A percentile compares a stretch with the other conserved stretches of the same genome.
These are phyloP conservation scores for Dispira parvispora DNA, from an alignment of 192 early-diverging fungal species.

Conservation along the genomic window DNA sequence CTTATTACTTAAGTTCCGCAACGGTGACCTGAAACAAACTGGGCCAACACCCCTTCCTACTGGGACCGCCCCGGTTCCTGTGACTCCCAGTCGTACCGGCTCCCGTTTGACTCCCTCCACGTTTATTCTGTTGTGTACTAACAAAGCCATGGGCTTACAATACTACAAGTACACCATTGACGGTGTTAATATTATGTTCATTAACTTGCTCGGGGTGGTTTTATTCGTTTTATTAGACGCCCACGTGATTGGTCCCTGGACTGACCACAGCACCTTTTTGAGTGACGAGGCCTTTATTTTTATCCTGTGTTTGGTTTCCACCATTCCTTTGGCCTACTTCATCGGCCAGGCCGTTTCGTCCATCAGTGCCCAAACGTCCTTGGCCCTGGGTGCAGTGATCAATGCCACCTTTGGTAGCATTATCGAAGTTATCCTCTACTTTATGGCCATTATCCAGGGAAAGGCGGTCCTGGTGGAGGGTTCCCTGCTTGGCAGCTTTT, in stretches of 20 bases:
- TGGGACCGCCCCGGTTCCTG: conserved; percentile 15
- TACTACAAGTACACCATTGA: conserved; percentile 96
- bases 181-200: conserved; percentile 92
- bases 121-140: conserved; percentile 67
- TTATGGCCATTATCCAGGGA: conserved; percentile 72
- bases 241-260: conserved; percentile 42
- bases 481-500: conserved; percentile 76
- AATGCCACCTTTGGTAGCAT: conserved; percentile 97
- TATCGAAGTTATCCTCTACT: conserved; percentile 89
- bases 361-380: conserved; percentile 84
- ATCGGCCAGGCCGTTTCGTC: conserved; percentile 95
- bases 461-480: conserved; percentile 81
- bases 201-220: conserved; percentile 74
- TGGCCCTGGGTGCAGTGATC: conserved; percentile 87
- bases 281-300: conserved; percentile 50
- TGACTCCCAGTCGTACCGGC: conserved; percentile 1
- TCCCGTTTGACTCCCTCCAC: conserved; percentile 13
- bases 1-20: conserved; percentile 52
- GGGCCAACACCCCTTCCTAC: conserved; percentile 23
- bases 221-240: conserved; percentile 71
- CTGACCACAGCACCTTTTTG: conserved; percentile 31
- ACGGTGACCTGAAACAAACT: conserved; percentile 25
- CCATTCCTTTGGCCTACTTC: conserved; percentile 87
- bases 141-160: conserved; percentile 73
- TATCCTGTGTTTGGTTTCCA: conserved; percentile 49